Percentiles rank a stretch among this genome's conserved stretches.
Conservation (phyloP, 306 rosid species). For the Begonia masoniana region DNA sequence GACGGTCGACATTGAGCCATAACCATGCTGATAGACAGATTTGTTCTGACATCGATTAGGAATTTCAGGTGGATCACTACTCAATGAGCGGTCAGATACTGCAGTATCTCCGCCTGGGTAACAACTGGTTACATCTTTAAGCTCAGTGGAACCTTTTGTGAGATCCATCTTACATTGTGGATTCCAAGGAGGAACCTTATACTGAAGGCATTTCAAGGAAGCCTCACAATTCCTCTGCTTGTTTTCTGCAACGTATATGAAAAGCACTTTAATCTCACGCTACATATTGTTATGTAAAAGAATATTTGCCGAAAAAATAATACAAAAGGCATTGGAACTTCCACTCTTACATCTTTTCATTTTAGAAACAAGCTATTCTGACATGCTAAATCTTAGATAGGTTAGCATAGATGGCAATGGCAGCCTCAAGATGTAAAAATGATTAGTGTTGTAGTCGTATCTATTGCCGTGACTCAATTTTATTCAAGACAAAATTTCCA, state of each 20-base stretch:
- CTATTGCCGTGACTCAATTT: too few species aligned
- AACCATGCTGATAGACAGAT: constrained; percentile 48
- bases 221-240: constrained; percentile 75
- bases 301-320: too few species aligned
- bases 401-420: too few species aligned
- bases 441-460: too few species aligned
- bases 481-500: too few species aligned
- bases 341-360: too few species aligned
- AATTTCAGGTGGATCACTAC: constrained; percentile 46
- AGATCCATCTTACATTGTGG: constrained; percentile 47
- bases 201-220: constrained; percentile 75
- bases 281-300: too few species aligned
- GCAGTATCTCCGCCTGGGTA: constrained; percentile 41
- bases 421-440: too few species aligned
- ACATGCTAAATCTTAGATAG: too few species aligned
- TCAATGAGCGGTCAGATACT: constrained; percentile 32
- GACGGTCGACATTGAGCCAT: constrained; percentile 44
- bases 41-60: constrained; percentile 45
- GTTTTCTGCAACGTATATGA: constrained; percentile 35
- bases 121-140: constrained; percentile 30
- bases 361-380: too few species aligned
- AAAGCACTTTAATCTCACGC: too few species aligned
- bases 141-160: constrained; percentile 32
- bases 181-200: constrained; percentile 52
- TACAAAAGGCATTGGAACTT: too few species aligned